These are phyloP conservation scores for Fagopyrum homotropicum DNA, from an alignment of 148 eudicot genomes.

Conservation along the genomic window DNA sequence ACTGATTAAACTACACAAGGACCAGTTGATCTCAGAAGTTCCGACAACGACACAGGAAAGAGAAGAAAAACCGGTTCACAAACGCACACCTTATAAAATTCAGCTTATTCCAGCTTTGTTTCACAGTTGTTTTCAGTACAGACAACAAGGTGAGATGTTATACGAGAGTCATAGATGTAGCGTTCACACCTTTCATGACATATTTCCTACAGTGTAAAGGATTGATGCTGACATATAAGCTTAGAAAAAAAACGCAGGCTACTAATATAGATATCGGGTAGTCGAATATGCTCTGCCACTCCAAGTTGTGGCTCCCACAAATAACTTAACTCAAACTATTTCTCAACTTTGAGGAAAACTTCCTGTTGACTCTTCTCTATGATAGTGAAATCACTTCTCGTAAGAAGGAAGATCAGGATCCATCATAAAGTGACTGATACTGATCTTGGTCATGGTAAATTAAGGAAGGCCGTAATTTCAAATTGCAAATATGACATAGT, in stretches of 20 bases:
- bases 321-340: no score
- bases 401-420: no score
- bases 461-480: no score
- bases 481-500: no score
- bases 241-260: not conserved
- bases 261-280: not conserved
- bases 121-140: not conserved
- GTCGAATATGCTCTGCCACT: not conserved
- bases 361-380: no score
- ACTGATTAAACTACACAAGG: not conserved
- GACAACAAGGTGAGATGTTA: not conserved
- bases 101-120: not conserved
- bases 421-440: no score
- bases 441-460: no score
- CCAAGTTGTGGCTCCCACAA: no score
- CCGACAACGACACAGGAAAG: not conserved
- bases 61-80: not conserved
- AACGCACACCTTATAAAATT: not conserved
- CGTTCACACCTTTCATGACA: not conserved
- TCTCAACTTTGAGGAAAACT: no score
- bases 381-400: no score
- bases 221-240: not conserved
- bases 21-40: not conserved
- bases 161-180: not conserved
- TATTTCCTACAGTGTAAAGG: not conserved